A percentile compares a stretch with the other conserved stretches of the same genome.
These are phyloP conservation scores for Pythium rhizo-oryzae DNA, from an alignment of 352 stramenopile species.

Conservation along the genomic window DNA sequence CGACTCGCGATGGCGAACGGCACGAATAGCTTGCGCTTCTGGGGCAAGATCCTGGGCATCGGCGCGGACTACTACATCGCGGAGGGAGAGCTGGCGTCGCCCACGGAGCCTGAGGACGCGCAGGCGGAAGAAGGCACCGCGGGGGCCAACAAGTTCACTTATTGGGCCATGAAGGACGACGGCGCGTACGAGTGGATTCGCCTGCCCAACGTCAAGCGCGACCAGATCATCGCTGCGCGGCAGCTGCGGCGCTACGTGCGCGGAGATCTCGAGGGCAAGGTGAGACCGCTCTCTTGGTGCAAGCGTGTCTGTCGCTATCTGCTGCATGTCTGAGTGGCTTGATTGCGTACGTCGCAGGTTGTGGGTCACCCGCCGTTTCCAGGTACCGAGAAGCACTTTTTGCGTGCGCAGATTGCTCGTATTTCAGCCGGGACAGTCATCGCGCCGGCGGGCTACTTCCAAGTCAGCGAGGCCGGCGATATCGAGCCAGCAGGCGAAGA, in stretches of 20 bases:
- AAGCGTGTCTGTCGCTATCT: no score
- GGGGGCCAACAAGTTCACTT: constrained; percentile 90
- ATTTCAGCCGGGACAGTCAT: constrained; percentile 84
- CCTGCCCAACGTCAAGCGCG: constrained; percentile 70
- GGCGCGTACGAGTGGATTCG: constrained; percentile 83
- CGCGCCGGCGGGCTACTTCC: constrained; percentile 86
- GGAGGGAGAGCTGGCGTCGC: constrained; percentile 62
- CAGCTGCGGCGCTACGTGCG: constrained; percentile 82
- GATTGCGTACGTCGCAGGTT: no score
- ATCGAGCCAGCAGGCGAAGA: constrained; percentile 69
- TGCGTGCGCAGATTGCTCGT: constrained; percentile 90
- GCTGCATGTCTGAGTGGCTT: no score
- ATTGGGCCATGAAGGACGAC: constrained; percentile 89
- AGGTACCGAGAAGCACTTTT: constrained; percentile 81
- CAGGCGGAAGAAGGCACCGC: constrained; percentile 65
- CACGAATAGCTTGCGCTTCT: constrained; percentile 83
- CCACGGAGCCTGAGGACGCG: constrained; percentile 62
- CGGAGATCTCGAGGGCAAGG: constrained; percentile 80
- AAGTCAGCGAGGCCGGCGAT: constrained; percentile 71
- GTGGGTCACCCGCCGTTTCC: constrained; percentile 88
- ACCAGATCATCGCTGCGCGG: constrained; percentile 79
- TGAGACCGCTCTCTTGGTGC: not conserved
- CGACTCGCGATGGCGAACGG: constrained; percentile 54
- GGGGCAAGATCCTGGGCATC: constrained; percentile 84
- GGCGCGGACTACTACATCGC: constrained; percentile 84